These are phyloP conservation scores for Panus rudis DNA, from an alignment of 768 basidiomycete genomes.

Conservation along the genomic window DNA sequence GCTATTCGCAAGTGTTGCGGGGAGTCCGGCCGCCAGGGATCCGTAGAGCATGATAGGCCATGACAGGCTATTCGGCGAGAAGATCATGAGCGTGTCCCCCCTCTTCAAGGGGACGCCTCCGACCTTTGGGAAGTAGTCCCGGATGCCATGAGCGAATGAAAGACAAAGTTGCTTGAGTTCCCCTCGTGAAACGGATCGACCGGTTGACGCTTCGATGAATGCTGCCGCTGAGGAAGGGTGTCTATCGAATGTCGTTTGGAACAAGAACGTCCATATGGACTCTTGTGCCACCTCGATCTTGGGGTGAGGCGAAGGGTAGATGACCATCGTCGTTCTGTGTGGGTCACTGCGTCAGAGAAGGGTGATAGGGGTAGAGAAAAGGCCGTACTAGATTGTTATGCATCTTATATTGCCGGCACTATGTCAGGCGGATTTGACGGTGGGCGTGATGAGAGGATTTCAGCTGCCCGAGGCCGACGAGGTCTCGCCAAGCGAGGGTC, in stretches of 20 bases:
- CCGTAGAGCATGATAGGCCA: conserved; percentile 42
- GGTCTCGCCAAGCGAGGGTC: too few species aligned
- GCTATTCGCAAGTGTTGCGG: conserved; percentile 65
- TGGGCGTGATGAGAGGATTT: too few species aligned
- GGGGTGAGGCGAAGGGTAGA: conserved; percentile 40
- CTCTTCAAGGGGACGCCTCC: conserved; percentile 27
- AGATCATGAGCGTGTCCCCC: conserved; percentile 61
- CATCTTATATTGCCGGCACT: too few species aligned
- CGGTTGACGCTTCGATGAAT: conserved; percentile 60
- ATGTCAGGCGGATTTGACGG: too few species aligned
- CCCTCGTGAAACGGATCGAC: conserved; percentile 45
- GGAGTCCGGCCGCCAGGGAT: conserved; percentile 56
- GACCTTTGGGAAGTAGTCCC: conserved; percentile 16
- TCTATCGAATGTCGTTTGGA: conserved; percentile 23
- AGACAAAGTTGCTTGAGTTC: conserved; percentile 47
- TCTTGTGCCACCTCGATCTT: conserved; percentile 28
- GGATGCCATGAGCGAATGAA: conserved; percentile 51
- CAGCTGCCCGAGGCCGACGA: too few species aligned
- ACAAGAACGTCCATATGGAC: conserved; percentile 45
- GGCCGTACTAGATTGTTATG: too few species aligned
- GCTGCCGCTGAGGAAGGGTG: conserved; percentile 29
- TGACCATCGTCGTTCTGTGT: conserved; percentile 8
- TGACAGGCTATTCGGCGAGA: conserved; percentile 56
- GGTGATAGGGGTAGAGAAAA: too few species aligned
- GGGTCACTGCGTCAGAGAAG: not conserved